Base-by-base conservation (phyloP, 768 basidiomycete species). In the Coprinellus micaceus region DNA sequence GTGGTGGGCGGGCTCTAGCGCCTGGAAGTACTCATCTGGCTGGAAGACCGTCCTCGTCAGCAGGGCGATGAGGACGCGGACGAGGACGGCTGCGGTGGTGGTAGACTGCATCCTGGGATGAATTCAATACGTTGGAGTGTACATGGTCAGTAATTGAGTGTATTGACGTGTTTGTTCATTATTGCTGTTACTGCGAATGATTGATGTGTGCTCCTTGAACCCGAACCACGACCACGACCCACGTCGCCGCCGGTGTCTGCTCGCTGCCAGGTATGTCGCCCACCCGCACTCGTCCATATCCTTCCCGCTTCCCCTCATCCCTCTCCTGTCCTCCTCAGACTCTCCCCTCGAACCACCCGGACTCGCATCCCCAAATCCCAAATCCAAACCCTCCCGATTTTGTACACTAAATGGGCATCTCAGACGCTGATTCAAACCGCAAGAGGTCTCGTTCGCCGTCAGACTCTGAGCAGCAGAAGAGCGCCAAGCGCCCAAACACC, bases 21-120 rank as follows among this genome's bases (percentile, higher is more conserved):
- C 82, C 67, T 99, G 97, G 64, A 89, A 98, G 70, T 90, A 96
- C 71, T 98, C 97, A 70, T 99, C 97, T 9, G 97, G 94, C 68
- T 98, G 95, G 68, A 98, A 98, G 74, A 89, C 90, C 3, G 94
- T 92, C 53, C 80, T 79, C 0, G 92, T 94, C 39, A 74, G 71
- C 29, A 95, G 66, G 0, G 91, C 87, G 44, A 91, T 74, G 7
- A 73, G 56, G 50, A 89, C 68, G 45, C 90, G 84, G 60, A 84
- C 64, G 21, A 63, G 53, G 28, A 86, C 54, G n/a, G 81, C 75
- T 51, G 41, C 19, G 19, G 33, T 29, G 11, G 46, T 53, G 17
- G 19, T 46, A 22, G 39, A 41, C 1, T 12, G 29, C 53, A 43
- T 43, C n/a, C n/a, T n/a, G n/a, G n/a, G n/a, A n/a, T n/a, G n/a